phyloP scores from a whole-genome alignment of 2,329 filamentous ascomycete genomes.

The Diaporthe velutina region DNA sequence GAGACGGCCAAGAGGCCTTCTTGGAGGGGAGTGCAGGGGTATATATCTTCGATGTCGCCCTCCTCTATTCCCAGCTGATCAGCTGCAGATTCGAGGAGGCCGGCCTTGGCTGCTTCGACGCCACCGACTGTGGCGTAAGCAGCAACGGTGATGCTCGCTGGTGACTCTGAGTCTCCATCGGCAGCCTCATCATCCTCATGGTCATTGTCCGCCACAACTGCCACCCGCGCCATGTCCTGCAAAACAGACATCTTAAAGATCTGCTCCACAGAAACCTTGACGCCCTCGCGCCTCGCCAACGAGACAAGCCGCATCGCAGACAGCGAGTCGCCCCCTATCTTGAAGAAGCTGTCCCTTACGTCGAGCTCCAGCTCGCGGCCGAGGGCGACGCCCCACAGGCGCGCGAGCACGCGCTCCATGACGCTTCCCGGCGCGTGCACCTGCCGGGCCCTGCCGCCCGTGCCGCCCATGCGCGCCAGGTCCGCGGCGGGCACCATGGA shows the following conservation, averaged over 20 bases:
- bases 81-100: conserved; percentile 13
- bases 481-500: background rate
- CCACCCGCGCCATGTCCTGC: background rate
- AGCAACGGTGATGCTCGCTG: background rate
- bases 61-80: conserved; percentile 27
- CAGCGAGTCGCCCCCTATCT: conserved; percentile 48
- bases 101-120: background rate
- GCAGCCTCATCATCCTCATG: background rate
- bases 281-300: background rate
- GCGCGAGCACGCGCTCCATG: conserved; percentile 5
- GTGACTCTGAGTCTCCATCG: background rate
- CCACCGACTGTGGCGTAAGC: background rate
- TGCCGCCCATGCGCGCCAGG: background rate
- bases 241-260: conserved; percentile 8
- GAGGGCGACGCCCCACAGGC: background rate
- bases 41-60: conserved; percentile 44
- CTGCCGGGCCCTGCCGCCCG: background rate
- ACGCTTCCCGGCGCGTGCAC: background rate
- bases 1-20: conserved; percentile 48
- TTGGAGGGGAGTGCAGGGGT: conserved; percentile 48
- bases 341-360: conserved; percentile 45
- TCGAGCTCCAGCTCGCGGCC: conserved; percentile 30
- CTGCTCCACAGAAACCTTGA: conserved; percentile 13
- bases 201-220: background rate
- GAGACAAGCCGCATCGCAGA: conserved; percentile 44